Evolutionary conservation across 345 rosid genomes (phyloP).

Genomic region (Excoecaria agallocha): DNA sequence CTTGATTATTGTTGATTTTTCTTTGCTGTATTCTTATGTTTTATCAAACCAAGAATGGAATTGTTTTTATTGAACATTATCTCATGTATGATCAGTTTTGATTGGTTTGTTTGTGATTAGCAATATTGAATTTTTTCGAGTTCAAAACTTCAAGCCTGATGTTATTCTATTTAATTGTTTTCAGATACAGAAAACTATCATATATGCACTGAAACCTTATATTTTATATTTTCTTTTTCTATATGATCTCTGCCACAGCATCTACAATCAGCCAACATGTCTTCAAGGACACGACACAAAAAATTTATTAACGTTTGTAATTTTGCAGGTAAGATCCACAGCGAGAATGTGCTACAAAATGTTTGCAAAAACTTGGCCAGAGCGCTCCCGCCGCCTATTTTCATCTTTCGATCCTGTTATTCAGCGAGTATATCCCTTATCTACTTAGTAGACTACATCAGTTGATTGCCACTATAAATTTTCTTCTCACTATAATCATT

Average conservation of each 20-base stretch:
- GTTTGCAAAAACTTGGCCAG: slow-evolving; percentile 99
- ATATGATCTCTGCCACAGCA: background rate
- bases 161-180: background rate
- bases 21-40: background rate
- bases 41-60: no score
- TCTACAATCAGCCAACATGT: background rate
- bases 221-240: background rate
- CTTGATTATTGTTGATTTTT: background rate
- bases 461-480: slow-evolving; percentile 2
- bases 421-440: slow-evolving; percentile 69
- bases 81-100: background rate
- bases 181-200: background rate
- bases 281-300: background rate
- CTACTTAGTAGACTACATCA: background rate
- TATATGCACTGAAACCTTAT: background rate
- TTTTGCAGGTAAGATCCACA: slow-evolving; percentile 81
- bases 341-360: slow-evolving; percentile 98
- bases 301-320: background rate
- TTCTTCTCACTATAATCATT: background rate
- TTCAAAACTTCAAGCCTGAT: background rate
- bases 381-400: slow-evolving; percentile 92
- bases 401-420: slow-evolving; percentile 91
- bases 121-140: background rate
- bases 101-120: background rate
- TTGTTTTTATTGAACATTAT: background rate